phyloP scores from a whole-genome alignment of 2,329 filamentous ascomycete species.

The Bisporella sp. region DNA sequence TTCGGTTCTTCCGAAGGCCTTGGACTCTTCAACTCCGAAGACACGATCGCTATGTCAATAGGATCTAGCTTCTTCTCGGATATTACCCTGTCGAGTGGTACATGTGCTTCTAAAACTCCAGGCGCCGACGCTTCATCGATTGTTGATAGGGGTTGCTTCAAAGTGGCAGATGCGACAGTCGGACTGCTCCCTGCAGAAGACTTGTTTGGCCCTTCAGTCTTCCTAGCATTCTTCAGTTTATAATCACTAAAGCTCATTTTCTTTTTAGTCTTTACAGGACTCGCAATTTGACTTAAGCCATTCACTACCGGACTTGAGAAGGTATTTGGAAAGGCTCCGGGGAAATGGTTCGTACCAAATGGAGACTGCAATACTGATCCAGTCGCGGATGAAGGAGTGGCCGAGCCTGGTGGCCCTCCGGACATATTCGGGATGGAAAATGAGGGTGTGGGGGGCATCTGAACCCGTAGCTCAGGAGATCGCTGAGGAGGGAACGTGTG shows the following conservation, averaged over 20 bases:
- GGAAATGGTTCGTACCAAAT: constrained; percentile 33
- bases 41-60: not conserved
- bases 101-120: constrained; percentile 24
- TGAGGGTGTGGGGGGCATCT: constrained; percentile 48
- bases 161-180: constrained; percentile 22
- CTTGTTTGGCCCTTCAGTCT: constrained; percentile 16
- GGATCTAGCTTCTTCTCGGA: constrained; percentile 25
- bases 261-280: constrained; percentile 52
- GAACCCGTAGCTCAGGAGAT: constrained; percentile 33
- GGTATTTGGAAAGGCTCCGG: constrained; percentile 28
- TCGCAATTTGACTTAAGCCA: constrained; percentile 45
- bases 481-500: constrained; percentile 2
- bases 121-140: constrained; percentile 36
- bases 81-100: constrained; percentile 29
- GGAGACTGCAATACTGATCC: constrained; percentile 43
- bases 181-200: constrained; percentile 24
- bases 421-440: constrained; percentile 34
- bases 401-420: constrained; percentile 22
- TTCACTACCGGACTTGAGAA: constrained; percentile 38
- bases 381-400: constrained; percentile 41
- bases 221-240: constrained; percentile 35
- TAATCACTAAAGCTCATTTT: constrained; percentile 63
- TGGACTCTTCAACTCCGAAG: constrained; percentile 2
- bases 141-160: constrained; percentile 33
- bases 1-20: constrained; percentile 16